Base-by-base conservation (phyloP, 129 eudicot genomes). In the Flaveria trinervia region DNA sequence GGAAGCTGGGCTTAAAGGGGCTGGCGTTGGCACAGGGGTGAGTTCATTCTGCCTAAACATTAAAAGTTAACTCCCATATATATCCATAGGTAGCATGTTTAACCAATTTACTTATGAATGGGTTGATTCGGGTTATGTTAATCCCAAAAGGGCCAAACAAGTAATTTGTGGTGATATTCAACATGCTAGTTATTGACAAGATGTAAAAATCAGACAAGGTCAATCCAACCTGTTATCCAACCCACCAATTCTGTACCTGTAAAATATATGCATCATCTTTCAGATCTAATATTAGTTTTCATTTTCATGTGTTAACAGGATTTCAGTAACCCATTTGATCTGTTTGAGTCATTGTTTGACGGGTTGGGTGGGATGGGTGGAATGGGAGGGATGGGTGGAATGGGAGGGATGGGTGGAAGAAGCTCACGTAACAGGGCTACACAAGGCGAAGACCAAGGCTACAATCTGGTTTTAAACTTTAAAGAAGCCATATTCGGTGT, bases 1-100 rank as follows among this genome's bases (percentile, higher is more conserved):
- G 68, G 97, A 92, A 77, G 97, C 90, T 30, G 99, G 99, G 16
- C 99, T 95, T 70, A 95, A 88, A 83, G 97, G 99, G 43, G 91
- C 92, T 50, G 96, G 96, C 62, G 70, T 84, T 77, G 96, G 97
- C 61, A 80, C 74, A 51, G 99, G 95, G 88, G 99, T 95, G 76
- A 88, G 92, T 84, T 59, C 36, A 59, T 59, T 75, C 51, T 8
- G 64, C 68, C 75, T 52, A 56, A 51, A 77, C 41, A 50, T 28
- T 66, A 17, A 8, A 25, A 75, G 39, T 33, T 44, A 14, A 69
- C 65, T 30, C 4, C 3, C 33, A 48, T 13, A 13, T 23, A 41
- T 73, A 23, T 41, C 54, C 16, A 13, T 15, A 57, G 5, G 22
- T 73, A 64, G 68, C 68, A 73, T 43, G 15, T 36, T 72, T 17